Conservation (phyloP, 73 alveolate species). For the Effrenium voratum region DNA sequence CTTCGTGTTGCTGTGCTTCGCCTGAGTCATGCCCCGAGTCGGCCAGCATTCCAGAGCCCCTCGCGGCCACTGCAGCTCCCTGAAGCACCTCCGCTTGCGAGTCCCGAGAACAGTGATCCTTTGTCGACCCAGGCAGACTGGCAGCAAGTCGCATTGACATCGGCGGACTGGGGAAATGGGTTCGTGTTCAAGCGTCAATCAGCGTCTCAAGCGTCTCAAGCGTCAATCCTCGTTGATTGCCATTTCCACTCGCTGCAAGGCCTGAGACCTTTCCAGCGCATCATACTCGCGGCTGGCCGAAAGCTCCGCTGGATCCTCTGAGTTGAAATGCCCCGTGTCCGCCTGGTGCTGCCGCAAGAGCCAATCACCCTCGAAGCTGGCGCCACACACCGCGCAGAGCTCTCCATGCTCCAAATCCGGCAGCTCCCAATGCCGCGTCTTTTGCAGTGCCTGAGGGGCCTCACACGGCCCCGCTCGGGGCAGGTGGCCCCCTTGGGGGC, state of each 20-base stretch:
- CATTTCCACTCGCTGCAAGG: slow-evolving; percentile 9
- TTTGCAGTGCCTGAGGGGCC: not conserved
- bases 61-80: too few species aligned
- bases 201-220: too few species aligned
- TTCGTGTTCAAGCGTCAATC: too few species aligned
- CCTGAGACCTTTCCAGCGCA: not conserved
- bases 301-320: slow-evolving; percentile 41
- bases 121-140: too few species aligned
- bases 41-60: too few species aligned
- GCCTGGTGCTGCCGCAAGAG: slow-evolving; percentile 79
- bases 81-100: too few species aligned
- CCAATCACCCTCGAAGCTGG: slow-evolving; percentile 17
- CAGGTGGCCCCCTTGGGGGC: slow-evolving; percentile 53
- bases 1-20: too few species aligned
- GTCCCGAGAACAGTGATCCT: too few species aligned
- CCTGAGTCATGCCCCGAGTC: too few species aligned
- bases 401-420: not conserved
- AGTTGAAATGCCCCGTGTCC: slow-evolving; percentile 59
- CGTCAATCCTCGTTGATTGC: too few species aligned
- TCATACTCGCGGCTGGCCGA: not conserved
- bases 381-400: slow-evolving; percentile 41
- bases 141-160: too few species aligned
- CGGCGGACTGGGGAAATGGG: too few species aligned
- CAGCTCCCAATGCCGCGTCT: not conserved
- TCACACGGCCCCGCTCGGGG: slow-evolving; percentile 41